Conservation (phyloP, 805 yeast species). For the Candida oleophila region DNA sequence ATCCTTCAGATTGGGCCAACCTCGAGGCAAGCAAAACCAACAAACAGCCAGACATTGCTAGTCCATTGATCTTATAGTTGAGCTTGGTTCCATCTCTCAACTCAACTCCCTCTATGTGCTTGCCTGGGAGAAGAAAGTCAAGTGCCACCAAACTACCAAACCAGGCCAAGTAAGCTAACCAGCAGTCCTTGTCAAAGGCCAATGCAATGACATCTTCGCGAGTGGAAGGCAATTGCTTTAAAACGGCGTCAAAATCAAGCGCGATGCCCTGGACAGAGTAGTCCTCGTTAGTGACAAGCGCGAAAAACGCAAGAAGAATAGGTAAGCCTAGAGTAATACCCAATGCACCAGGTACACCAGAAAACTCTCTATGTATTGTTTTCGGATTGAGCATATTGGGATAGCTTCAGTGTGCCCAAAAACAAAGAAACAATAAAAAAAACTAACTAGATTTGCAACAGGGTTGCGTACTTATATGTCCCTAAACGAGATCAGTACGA, state of each 20-base stretch:
- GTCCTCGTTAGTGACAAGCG: constrained; percentile 58
- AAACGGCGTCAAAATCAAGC: constrained; percentile 40
- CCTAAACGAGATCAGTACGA: neutral
- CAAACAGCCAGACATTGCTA: constrained; percentile 42
- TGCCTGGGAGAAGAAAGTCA: constrained; percentile 64
- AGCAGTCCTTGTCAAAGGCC: constrained; percentile 46
- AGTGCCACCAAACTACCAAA: constrained; percentile 60
- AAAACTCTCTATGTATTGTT: constrained; percentile 72
- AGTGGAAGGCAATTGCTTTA: constrained; percentile 31
- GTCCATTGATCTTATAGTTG: constrained; percentile 80
- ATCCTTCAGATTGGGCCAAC: constrained; percentile 44
- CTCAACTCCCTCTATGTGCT: constrained; percentile 57
- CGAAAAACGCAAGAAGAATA: constrained; percentile 54
- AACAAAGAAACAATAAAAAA: neutral
- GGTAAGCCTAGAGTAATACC: constrained; percentile 70
- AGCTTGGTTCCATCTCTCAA: constrained; percentile 76
- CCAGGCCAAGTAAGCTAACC: constrained; percentile 75
- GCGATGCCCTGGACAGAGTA: constrained; percentile 52
- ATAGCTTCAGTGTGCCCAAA: neutral
- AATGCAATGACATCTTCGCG: constrained; percentile 21
- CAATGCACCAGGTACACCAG: constrained; percentile 74
- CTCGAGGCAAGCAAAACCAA: constrained; percentile 48
- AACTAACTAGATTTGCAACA: neutral
- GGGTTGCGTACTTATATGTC: neutral
- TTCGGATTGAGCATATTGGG: constrained; percentile 56